Percentiles rank a stretch among this genome's conserved stretches.
Evolutionary conservation across 192 early-diverging fungal species (phyloP).

Genomic region (Bifiguratus adelaidae): DNA sequence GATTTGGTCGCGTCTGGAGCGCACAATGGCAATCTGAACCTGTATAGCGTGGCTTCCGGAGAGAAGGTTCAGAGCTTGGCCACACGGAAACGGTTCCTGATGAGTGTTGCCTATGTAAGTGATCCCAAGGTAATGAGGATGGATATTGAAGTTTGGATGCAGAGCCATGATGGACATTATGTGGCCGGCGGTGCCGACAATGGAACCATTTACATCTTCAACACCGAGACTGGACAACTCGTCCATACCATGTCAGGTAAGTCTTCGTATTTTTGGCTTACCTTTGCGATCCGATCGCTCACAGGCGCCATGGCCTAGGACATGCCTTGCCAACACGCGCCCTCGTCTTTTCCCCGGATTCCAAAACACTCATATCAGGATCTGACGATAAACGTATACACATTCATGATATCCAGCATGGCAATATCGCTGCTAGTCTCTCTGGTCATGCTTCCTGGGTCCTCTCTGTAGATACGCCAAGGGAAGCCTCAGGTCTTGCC

Average conservation of each 20-base stretch:
- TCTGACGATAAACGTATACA: constrained; percentile 80
- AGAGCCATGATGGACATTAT: constrained; percentile 70
- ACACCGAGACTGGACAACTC: constrained; percentile 21
- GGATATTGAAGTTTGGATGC: neutral
- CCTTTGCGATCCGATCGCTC: no score
- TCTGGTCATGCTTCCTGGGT: constrained; percentile 75
- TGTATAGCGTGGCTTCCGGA: constrained; percentile 57
- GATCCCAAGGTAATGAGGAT: neutral
- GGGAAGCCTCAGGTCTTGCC: constrained; percentile 38
- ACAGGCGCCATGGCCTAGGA: constrained; percentile 30
- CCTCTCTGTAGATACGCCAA: no score
- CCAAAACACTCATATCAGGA: constrained; percentile 50
- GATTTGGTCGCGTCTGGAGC: constrained; percentile 60
- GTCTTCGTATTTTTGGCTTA: no score
- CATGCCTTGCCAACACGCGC: constrained; percentile 70
- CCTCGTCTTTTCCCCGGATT: constrained; percentile 67
- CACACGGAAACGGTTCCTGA: constrained; percentile 67
- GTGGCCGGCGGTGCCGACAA: constrained; percentile 68
- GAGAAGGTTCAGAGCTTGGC: constrained; percentile 53
- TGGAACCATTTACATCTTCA: constrained; percentile 26
- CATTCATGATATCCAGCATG: constrained; percentile 65
- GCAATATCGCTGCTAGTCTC: constrained; percentile 62
- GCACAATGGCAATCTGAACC: constrained; percentile 58
- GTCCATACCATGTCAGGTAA: constrained; percentile 26
- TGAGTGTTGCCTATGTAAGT: constrained; percentile 68